Percentiles rank a stretch among this genome's conserved stretches.
Evolutionary conservation across 2,329 filamentous ascomycete species (phyloP).

Genomic region (Pseudopithomyces chartarum): DNA sequence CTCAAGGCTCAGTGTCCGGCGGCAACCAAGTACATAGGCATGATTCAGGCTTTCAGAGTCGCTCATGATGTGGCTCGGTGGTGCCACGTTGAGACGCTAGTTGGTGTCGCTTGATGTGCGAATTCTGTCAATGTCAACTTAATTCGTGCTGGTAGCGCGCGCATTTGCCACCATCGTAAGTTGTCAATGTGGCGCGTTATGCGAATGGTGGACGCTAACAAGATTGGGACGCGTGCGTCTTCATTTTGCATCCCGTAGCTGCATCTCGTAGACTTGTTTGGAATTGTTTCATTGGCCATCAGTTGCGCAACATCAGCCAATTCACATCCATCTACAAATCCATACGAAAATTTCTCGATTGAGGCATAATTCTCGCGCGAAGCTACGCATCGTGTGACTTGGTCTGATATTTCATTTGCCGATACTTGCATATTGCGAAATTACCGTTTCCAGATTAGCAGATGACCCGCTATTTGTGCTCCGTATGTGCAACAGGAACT

Average conservation of each 20-base stretch:
- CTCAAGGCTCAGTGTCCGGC: neutral
- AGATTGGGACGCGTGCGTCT: neutral
- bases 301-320: neutral
- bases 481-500: slow-evolving; percentile 3
- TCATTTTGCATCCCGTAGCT: neutral
- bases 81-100: slow-evolving; percentile 1
- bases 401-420: neutral
- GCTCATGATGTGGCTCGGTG: neutral
- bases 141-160: neutral
- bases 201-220: neutral
- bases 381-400: neutral
- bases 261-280: neutral
- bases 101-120: slow-evolving; percentile 16
- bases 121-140: slow-evolving; percentile 24
- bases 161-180: neutral
- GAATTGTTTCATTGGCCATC: neutral
- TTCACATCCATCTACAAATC: neutral
- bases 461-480: slow-evolving; percentile 1
- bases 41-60: neutral
- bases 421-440: slow-evolving; percentile 7
- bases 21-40: neutral
- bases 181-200: neutral
- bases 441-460: slow-evolving; percentile 4
- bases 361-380: neutral
- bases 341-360: neutral